Percentiles rank a stretch among this genome's conserved stretches.
phyloP scores from a whole-genome alignment of 306 rosid species.

The Lupinus albus region DNA sequence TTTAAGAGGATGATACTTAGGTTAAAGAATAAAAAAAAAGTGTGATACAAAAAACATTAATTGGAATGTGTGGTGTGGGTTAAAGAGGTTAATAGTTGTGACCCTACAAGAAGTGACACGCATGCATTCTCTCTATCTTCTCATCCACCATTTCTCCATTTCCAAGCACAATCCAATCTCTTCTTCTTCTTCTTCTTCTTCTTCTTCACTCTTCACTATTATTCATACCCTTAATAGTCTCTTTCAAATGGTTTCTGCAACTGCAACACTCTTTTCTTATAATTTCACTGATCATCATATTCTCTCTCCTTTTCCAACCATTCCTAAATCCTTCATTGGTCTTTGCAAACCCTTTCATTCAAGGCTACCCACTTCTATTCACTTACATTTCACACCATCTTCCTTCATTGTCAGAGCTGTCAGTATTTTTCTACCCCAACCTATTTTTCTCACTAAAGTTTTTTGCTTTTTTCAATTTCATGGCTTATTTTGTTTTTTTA shows the following conservation, averaged over 20 bases:
- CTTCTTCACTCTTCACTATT: too few species aligned
- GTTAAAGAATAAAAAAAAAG: too few species aligned
- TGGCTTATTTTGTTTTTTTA: too few species aligned
- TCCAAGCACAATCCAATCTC: conserved; percentile 24
- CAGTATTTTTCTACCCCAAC: conserved; percentile 23
- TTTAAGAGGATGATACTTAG: too few species aligned
- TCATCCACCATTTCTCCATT: conserved; percentile 38
- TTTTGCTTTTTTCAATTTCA: neutral
- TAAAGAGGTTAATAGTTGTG: neutral
- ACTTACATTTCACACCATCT: conserved; percentile 49
- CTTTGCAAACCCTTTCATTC: conserved; percentile 67
- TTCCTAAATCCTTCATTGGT: conserved; percentile 67
- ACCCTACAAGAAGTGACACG: conserved; percentile 44
- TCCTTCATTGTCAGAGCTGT: conserved; percentile 74
- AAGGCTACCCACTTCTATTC: conserved; percentile 48
- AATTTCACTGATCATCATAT: conserved; percentile 50
- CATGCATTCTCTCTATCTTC: conserved; percentile 34
- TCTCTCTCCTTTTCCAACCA: conserved; percentile 46
- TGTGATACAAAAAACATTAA: too few species aligned
- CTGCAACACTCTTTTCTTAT: conserved; percentile 63
- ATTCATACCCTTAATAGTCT: too few species aligned
- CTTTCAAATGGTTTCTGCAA: conserved; percentile 74
- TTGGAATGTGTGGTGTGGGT: neutral
- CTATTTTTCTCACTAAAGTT: neutral
- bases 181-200: too few species aligned